Percentiles rank a stretch among this genome's conserved stretches.
Evolutionary conservation across 2,329 filamentous ascomycete genomes (phyloP).

Genomic region (Fusarium tjaetaba): DNA sequence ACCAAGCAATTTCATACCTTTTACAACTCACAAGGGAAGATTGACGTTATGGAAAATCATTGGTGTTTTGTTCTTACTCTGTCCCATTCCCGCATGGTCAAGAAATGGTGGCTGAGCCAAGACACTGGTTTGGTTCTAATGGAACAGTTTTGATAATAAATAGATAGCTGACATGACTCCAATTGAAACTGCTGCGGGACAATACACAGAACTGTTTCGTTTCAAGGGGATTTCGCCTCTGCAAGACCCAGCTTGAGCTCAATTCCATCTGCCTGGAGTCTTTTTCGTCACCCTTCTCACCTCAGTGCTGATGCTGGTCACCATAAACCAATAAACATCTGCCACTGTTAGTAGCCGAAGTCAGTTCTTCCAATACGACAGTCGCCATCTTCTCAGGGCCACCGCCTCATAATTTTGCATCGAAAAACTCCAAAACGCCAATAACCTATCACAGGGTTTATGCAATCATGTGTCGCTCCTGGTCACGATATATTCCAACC

Average conservation of each 20-base stretch:
- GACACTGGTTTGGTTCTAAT: conserved; percentile 4
- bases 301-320: conserved; percentile 19
- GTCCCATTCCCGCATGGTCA: neutral
- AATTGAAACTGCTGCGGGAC: neutral
- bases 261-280: conserved; percentile 2
- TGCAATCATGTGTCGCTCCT: neutral
- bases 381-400: conserved; percentile 5
- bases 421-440: conserved; percentile 42
- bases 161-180: neutral
- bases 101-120: conserved; percentile 26
- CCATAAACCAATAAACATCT: conserved; percentile 29
- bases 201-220: neutral
- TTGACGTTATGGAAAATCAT: neutral
- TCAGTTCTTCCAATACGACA: conserved; percentile 10
- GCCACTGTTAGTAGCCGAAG: conserved; percentile 3
- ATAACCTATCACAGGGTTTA: neutral
- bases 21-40: neutral
- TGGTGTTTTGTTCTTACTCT: neutral
- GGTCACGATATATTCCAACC: neutral
- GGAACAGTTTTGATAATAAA: neutral
- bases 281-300: neutral
- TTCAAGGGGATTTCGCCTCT: neutral
- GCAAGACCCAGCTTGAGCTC: neutral
- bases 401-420: conserved; percentile 14
- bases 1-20: neutral